Base-by-base conservation (phyloP, 2,329 filamentous ascomycete genomes). In the Fusarium continuum region DNA sequence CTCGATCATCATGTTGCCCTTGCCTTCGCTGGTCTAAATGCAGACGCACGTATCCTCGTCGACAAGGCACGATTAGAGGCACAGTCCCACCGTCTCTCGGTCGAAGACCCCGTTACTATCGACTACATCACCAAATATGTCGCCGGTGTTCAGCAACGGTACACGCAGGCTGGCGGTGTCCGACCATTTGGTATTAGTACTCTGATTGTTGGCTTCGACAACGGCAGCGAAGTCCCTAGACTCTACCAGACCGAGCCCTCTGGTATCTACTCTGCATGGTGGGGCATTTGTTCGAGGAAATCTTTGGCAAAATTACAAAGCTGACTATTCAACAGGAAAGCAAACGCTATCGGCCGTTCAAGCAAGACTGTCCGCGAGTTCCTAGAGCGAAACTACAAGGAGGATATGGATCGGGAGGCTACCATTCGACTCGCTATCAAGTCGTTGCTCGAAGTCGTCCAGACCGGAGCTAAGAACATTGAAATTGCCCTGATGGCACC, bases 41-140 rank as follows among this genome's bases (percentile, higher is more conserved):
- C 95, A 77, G 95, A 99, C 80, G 95, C 96, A 73, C 89, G 95
- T 76, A 99, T 99, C 76, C 86, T 99, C 65, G 91, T 99, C 76
- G 96, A 99, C 86, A 98, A 97, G 84, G 95, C 96, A 59, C 89
- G 96, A 72, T 82, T 98, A 79, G 95, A 99, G 82, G 94, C 95
- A 43, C 95, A 99, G 81, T 97, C 93, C 70, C 95, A 99, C 82
- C 91, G 95, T 66, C 84, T 99, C 72, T 98, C 95, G 5, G 93
- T 99, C 56, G 95, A 99, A 78, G 96, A 99, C 76, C 94, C 95
- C 52, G 92, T 96, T 68, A 94, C 92, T 63, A 96, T 99, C 78
- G 95, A 99, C 82, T 99, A 99, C 85, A 97, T 99, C 76, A 98
- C 95, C 74, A 98, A 99, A 83, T 97, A 98, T 74, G 91, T 99